These are phyloP conservation scores for Barnettozyma botsteinii DNA, from an alignment of 805 yeast genomes.

Conservation along the genomic window DNA sequence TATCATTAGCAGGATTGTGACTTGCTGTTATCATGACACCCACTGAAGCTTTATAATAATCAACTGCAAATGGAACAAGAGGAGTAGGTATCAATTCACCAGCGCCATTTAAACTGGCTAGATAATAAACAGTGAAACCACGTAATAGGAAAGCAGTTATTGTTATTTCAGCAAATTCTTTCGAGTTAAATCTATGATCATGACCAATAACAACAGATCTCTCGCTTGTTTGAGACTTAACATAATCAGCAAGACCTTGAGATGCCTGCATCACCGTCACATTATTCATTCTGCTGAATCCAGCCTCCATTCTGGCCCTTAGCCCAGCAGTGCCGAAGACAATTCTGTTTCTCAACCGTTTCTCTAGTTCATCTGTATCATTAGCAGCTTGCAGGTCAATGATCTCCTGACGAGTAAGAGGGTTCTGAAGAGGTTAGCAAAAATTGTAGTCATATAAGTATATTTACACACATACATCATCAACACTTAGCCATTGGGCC, in stretches of 20 bases:
- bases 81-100: conserved; percentile 69
- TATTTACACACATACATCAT: conserved; percentile 4
- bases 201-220: conserved; percentile 74
- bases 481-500: conserved; percentile 9
- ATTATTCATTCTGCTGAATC: conserved; percentile 83
- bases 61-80: conserved; percentile 83
- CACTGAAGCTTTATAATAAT: conserved; percentile 52
- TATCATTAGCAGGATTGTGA: conserved; percentile 79
- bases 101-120: conserved; percentile 33
- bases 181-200: conserved; percentile 84
- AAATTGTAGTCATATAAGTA: too few relatives aligned
- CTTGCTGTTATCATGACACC: conserved; percentile 95
- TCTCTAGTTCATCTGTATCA: conserved; percentile 41
- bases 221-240: conserved; percentile 21
- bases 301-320: conserved; percentile 84
- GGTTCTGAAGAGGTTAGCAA: conserved; percentile 20
- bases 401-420: conserved; percentile 53
- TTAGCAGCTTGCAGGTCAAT: conserved; percentile 32
- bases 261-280: conserved; percentile 88
- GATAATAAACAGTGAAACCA: conserved; percentile 66
- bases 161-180: conserved; percentile 70
- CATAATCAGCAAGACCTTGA: conserved; percentile 65
- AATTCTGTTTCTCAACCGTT: conserved; percentile 53
- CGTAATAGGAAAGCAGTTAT: conserved; percentile 63
- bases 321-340: conserved; percentile 93